Percentiles rank a stretch among this genome's conserved stretches.
Evolutionary conservation across 2,329 filamentous ascomycete species (phyloP).

Genomic region (Magnaporthales sp.): DNA sequence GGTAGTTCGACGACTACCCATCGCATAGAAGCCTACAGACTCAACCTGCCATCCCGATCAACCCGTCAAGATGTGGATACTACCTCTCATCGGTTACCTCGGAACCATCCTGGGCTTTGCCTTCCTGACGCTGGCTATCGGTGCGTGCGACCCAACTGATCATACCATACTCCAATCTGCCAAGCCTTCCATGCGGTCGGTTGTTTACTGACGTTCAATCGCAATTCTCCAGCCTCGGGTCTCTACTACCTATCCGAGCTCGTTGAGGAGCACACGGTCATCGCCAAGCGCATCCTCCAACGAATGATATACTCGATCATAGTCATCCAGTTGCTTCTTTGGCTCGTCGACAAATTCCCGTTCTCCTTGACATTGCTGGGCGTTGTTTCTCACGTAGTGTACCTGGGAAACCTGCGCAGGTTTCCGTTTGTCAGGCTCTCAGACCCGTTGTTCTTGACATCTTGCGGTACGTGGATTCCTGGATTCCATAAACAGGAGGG

Average conservation of each 20-base stretch:
- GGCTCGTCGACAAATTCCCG: slow-evolving; percentile 79
- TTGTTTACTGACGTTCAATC: slow-evolving; percentile 51
- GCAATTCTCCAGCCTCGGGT: slow-evolving; percentile 92
- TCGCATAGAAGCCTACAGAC: not conserved
- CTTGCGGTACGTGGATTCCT: slow-evolving; percentile 54
- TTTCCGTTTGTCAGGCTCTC: slow-evolving; percentile 75
- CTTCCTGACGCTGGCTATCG: slow-evolving; percentile 90
- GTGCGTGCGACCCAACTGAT: slow-evolving; percentile 32
- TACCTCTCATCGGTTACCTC: slow-evolving; percentile 83
- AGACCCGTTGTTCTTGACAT: slow-evolving; percentile 77
- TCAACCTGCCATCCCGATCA: not conserved
- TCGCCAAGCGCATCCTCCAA: slow-evolving; percentile 79
- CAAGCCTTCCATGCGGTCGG: not conserved
- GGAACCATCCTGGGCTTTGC: slow-evolving; percentile 83
- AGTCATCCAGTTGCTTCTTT: slow-evolving; percentile 62
- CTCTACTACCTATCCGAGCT: slow-evolving; percentile 97
- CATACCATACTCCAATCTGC: not conserved
- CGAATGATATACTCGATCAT: slow-evolving; percentile 81
- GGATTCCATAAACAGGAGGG: not conserved
- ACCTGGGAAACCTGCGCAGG: slow-evolving; percentile 73
- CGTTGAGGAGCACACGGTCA: slow-evolving; percentile 93
- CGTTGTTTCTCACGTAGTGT: slow-evolving; percentile 73
- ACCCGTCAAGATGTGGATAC: slow-evolving; percentile 71
- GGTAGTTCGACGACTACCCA: not conserved
- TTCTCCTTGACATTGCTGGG: slow-evolving; percentile 65